Evolutionary conservation across 106 monocot genomes (phyloP).

Genomic region (Ottelia alismoides): DNA sequence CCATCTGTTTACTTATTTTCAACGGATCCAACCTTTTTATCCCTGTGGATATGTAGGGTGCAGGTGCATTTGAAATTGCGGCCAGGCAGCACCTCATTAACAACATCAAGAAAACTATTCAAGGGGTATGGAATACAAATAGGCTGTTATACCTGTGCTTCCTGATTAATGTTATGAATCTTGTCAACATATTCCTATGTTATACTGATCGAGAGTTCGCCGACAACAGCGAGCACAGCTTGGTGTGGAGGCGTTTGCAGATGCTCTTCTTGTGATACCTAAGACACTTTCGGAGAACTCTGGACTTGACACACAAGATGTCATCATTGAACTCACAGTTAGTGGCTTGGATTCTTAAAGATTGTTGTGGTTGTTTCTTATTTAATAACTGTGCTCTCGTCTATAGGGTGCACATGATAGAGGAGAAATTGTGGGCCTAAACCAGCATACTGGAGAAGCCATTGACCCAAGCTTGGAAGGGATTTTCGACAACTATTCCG

Average conservation of each 20-base stretch:
- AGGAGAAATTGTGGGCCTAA: conserved; percentile 79
- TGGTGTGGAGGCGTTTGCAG: conserved; percentile 94
- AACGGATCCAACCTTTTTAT: too few species aligned
- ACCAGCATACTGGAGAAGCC: conserved; percentile 78
- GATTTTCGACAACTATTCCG: conserved; percentile 89
- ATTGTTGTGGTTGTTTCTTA: too few species aligned
- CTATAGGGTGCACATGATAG: conserved; percentile 78
- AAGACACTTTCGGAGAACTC: conserved; percentile 95
- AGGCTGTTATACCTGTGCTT: too few species aligned
- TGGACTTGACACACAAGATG: conserved; percentile 94
- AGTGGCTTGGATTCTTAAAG: too few species aligned
- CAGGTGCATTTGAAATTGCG: conserved; percentile 78
- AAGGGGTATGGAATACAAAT: conserved; percentile 78
- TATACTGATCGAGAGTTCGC: too few species aligned
- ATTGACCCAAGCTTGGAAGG: conserved; percentile 93
- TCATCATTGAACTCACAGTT: conserved; percentile 75
- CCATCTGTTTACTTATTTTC: too few species aligned
- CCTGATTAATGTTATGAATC: too few species aligned
- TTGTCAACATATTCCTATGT: too few species aligned
- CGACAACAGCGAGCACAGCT: conserved; percentile 82
- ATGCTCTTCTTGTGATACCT: conserved; percentile 88
- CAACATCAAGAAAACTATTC: conserved; percentile 65
- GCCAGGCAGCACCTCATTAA: conserved; percentile 63
- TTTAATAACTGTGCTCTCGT: too few species aligned
- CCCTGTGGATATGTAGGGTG: conserved; percentile 30